These are phyloP conservation scores for Aphanoascus verrucosus DNA, from an alignment of 2,329 filamentous ascomycete genomes.

Conservation along the genomic window DNA sequence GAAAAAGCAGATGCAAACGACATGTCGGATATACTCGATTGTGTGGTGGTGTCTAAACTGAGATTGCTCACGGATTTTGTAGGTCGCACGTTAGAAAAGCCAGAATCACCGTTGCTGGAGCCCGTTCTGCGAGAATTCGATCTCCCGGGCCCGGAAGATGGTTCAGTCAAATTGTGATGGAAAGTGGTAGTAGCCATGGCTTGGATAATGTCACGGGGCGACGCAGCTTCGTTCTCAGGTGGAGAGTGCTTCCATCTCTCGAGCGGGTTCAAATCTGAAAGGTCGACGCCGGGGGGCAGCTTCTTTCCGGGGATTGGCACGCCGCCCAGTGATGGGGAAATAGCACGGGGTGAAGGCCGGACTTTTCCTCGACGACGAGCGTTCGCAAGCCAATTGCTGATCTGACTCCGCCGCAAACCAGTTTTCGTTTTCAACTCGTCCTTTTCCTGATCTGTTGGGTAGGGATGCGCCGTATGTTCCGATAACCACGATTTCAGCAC, in stretches of 20 bases:
- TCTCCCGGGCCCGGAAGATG: constrained; percentile 27
- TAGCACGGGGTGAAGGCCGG: constrained; percentile 50
- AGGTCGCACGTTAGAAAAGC: constrained; percentile 39
- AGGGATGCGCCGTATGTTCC: constrained; percentile 69
- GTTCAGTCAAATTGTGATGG: constrained; percentile 23
- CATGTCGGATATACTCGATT: constrained; percentile 44
- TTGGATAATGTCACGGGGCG: constrained; percentile 52
- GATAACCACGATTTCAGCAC: constrained; percentile 77
- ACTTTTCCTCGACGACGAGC: constrained; percentile 74
- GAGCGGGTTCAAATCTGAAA: constrained; percentile 49
- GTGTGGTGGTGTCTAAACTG: constrained; percentile 44
- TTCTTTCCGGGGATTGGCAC: constrained; percentile 61
- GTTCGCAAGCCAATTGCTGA: constrained; percentile 88
- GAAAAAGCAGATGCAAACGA: constrained; percentile 49
- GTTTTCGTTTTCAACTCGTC: constrained; percentile 67
- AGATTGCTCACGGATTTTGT: constrained; percentile 45
- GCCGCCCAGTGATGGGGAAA: constrained; percentile 58
- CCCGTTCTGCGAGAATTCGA: constrained; percentile 30
- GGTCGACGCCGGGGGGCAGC: constrained; percentile 41
- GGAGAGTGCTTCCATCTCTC: constrained; percentile 61
- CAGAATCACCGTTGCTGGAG: constrained; percentile 44
- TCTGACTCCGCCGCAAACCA: constrained; percentile 70
- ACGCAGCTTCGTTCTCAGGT: constrained; percentile 58
- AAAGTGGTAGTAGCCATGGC: constrained; percentile 42
- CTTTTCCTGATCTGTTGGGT: constrained; percentile 80